These are phyloP conservation scores for Lactarius indigo DNA, from an alignment of 768 basidiomycete genomes.

Conservation along the genomic window DNA sequence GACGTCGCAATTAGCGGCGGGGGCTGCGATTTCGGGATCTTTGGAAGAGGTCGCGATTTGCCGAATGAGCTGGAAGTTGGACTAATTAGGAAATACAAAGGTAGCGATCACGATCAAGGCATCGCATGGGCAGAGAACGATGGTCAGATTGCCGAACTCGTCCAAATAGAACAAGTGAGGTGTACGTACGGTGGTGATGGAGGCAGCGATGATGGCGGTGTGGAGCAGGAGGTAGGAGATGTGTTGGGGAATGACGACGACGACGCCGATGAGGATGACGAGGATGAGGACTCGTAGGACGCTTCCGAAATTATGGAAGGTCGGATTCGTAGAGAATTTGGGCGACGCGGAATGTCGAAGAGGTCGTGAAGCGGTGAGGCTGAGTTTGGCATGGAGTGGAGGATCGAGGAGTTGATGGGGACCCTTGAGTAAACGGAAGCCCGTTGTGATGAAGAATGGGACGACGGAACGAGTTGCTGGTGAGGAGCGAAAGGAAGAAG, in stretches of 20 bases:
- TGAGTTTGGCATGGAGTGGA: conserved; percentile 5
- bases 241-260: conserved; percentile 8
- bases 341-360: conserved; percentile 1
- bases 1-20: not conserved
- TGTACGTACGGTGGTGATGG: conserved; percentile 22
- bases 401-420: conserved; percentile 6
- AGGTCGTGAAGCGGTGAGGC: not conserved
- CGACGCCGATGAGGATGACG: conserved; percentile 12
- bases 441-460: not conserved
- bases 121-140: not conserved
- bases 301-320: conserved; percentile 22
- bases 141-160: not conserved
- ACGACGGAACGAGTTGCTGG: not conserved
- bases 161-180: not conserved
- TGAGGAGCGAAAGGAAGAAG: conserved; percentile 22
- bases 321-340: conserved; percentile 10
- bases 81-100: conserved; percentile 14
- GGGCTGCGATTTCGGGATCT: conserved; percentile 5
- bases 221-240: conserved; percentile 13
- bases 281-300: conserved; percentile 18
- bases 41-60: conserved; percentile 24
- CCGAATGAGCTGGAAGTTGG: conserved; percentile 9
- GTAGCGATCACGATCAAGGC: conserved; percentile 14
- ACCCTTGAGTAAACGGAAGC: not conserved
- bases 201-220: conserved; percentile 17